Evolutionary conservation across 495 filamentous ascomycete species (phyloP).

Genomic region (Lasiosphaeria hispida): DNA sequence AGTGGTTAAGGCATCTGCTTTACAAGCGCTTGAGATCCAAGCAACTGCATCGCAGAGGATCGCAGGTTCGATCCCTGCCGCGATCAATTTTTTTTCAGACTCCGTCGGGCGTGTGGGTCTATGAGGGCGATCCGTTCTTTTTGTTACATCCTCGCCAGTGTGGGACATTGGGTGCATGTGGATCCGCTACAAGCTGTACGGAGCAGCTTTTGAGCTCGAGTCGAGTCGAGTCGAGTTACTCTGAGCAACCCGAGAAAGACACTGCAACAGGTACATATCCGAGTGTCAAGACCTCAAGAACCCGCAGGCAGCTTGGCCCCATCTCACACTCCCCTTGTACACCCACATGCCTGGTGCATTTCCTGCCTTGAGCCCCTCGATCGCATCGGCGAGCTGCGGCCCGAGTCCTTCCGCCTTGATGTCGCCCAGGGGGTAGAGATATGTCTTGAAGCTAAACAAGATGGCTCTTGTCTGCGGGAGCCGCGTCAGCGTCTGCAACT

Average conservation of each 20-base stretch:
- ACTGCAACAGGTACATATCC: too few species aligned
- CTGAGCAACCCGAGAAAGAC: too few species aligned
- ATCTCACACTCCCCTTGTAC: slow-evolving; percentile 67
- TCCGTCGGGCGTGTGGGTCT: too few species aligned
- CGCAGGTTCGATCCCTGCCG: slow-evolving; percentile 52
- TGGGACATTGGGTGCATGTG: too few species aligned
- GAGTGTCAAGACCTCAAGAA: slow-evolving; percentile 57
- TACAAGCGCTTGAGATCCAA: slow-evolving; percentile 22
- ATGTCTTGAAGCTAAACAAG: slow-evolving; percentile 79
- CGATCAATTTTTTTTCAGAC: slow-evolving; percentile 40
- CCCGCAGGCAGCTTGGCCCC: slow-evolving; percentile 61
- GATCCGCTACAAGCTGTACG: too few species aligned
- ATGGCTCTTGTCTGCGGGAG: slow-evolving; percentile 63
- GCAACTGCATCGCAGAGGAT: slow-evolving; percentile 35
- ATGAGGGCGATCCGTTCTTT: too few species aligned
- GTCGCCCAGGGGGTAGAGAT: slow-evolving; percentile 63
- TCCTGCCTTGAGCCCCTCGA: slow-evolving; percentile 68
- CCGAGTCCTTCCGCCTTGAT: slow-evolving; percentile 69
- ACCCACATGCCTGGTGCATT: slow-evolving; percentile 64
- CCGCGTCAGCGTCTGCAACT: slow-evolving; percentile 75
- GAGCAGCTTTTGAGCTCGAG: too few species aligned
- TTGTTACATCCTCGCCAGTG: too few species aligned
- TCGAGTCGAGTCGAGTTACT: too few species aligned
- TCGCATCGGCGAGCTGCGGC: slow-evolving; percentile 62
- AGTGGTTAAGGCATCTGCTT: slow-evolving; percentile 45